phyloP scores from a whole-genome alignment of 2,329 filamentous ascomycete genomes.

The Xylaria sp. region DNA sequence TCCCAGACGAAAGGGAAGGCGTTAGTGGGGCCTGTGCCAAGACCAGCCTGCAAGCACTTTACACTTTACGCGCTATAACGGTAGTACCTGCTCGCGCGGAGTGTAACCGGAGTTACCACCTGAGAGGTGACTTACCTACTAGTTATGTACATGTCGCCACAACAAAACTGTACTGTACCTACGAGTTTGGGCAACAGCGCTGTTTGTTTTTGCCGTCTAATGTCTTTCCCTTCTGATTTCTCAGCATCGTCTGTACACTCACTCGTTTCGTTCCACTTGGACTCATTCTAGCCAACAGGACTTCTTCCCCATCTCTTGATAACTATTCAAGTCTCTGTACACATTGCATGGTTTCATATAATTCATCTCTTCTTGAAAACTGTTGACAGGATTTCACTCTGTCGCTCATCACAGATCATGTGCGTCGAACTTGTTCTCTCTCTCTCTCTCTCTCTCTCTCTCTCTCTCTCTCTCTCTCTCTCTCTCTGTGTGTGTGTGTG shows the following conservation, averaged over 20 bases:
- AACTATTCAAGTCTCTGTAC: background rate
- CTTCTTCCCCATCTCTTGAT: background rate
- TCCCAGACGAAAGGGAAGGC: slow-evolving; percentile 5
- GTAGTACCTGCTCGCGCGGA: background rate
- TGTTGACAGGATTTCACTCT: background rate
- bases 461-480: background rate
- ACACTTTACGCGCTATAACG: slow-evolving; percentile 19
- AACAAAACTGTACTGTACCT: background rate
- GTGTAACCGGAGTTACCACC: background rate
- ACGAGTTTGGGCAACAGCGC: background rate
- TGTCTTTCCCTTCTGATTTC: background rate
- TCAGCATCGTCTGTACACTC: background rate
- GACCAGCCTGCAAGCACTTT: slow-evolving; percentile 35
- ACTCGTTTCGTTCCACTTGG: background rate
- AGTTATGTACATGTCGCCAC: background rate
- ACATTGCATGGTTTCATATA: background rate
- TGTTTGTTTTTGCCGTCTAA: background rate
- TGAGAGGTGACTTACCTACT: background rate
- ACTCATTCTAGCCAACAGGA: background rate
- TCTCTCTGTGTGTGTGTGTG: too few species aligned
- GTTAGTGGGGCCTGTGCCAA: slow-evolving; percentile 1
- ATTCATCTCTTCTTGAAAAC: background rate
- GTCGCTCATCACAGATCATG: slow-evolving; percentile 32
- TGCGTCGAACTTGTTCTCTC: slow-evolving; percentile 24
- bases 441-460: background rate